Evolutionary conservation across 768 basidiomycete genomes (phyloP).

Genomic region (Mycena capillaripes): DNA sequence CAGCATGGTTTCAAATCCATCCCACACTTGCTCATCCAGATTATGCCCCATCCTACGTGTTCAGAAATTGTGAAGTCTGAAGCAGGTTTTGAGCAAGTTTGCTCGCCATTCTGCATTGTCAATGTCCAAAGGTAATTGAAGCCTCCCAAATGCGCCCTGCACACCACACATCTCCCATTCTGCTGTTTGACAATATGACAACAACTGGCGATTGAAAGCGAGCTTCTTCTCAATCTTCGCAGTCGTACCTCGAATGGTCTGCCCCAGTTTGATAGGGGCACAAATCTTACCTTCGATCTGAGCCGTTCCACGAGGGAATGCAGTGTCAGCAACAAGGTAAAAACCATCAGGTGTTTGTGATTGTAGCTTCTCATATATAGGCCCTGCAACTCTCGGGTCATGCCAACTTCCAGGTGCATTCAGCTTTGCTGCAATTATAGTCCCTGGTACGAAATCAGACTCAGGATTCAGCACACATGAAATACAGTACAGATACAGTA

Average conservation of each 20-base stretch:
- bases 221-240: neutral
- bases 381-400: neutral
- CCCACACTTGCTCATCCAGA: neutral
- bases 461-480: too few relatives aligned
- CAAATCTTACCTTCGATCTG: neutral
- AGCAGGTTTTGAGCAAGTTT: neutral
- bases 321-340: neutral
- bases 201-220: neutral
- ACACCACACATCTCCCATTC: neutral
- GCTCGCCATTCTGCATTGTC: neutral
- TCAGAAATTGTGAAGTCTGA: neutral
- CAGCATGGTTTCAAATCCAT: neutral
- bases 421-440: neutral
- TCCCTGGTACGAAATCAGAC: neutral
- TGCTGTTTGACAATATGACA: neutral
- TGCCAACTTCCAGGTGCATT: neutral
- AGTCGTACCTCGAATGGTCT: neutral
- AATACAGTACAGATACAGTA: too few relatives aligned
- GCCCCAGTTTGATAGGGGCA: neutral
- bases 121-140: neutral
- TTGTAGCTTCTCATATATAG: neutral
- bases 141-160: neutral
- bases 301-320: neutral
- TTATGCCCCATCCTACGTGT: neutral
- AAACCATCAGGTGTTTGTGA: neutral